Evolutionary conservation across 2,329 filamentous ascomycete species (phyloP).

Genomic region (Amphichorda felina): DNA sequence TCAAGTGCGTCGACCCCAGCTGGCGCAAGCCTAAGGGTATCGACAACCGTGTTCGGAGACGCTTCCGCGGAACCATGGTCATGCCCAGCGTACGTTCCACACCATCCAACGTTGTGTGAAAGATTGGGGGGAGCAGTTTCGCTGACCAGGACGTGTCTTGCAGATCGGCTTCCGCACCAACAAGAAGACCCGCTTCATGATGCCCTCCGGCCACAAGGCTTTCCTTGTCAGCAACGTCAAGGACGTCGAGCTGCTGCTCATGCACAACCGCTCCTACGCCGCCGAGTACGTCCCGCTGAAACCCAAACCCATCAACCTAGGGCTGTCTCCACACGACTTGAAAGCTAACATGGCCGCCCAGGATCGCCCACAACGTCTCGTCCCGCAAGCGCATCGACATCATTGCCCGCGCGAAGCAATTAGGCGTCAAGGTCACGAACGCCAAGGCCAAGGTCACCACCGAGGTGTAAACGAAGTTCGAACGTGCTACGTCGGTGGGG

Average conservation of each 20-base stretch:
- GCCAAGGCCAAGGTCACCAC: conserved; percentile 97
- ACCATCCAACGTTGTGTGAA: too few species aligned
- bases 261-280: conserved; percentile 99
- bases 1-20: conserved; percentile 79
- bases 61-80: conserved; percentile 88
- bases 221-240: conserved; percentile 97
- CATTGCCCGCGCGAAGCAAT: conserved; percentile 90
- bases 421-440: conserved; percentile 99
- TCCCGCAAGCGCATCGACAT: conserved; percentile 99
- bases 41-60: conserved; percentile 93
- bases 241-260: conserved; percentile 94
- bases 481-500: too few species aligned
- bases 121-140: neutral
- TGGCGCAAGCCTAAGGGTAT: conserved; percentile 99
- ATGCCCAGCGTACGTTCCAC: conserved; percentile 87
- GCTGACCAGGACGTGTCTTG: conserved; percentile 2
- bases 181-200: conserved; percentile 99
- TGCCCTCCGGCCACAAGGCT: conserved; percentile 98
- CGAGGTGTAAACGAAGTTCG: conserved; percentile 76
- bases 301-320: too few species aligned
- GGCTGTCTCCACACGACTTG: neutral
- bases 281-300: conserved; percentile 65
- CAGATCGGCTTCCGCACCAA: conserved; percentile 98
- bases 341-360: conserved; percentile 33
- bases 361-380: conserved; percentile 96